phyloP scores from a whole-genome alignment of 2,329 filamentous ascomycete species.

The Fusarium newnesense region DNA sequence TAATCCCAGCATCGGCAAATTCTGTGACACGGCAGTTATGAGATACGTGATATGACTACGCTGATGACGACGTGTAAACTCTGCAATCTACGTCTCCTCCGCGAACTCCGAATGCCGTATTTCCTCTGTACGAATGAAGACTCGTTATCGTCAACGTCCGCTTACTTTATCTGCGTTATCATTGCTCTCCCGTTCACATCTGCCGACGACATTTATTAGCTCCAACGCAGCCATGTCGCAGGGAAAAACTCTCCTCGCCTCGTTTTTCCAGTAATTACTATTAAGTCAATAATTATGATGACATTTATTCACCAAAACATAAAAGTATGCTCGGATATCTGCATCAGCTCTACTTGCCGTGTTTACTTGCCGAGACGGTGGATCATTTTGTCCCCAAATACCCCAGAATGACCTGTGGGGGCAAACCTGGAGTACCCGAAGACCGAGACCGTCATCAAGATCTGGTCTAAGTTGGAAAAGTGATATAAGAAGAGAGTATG shows the following conservation, averaged over 20 bases:
- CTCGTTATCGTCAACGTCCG: neutral
- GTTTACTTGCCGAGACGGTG: conserved; percentile 31
- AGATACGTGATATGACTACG: neutral
- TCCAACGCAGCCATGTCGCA: conserved; percentile 22
- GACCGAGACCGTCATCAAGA: conserved; percentile 15
- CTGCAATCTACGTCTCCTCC: neutral
- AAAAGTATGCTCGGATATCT: rapidly evolving
- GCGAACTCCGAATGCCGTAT: neutral
- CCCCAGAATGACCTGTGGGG: conserved; percentile 29
- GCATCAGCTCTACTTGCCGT: conserved; percentile 27
- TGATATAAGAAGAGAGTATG: conserved; percentile 26
- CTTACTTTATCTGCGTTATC: conserved; percentile 3
- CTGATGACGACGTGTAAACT: neutral
- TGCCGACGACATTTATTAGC: conserved; percentile 29
- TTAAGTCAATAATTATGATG: neutral
- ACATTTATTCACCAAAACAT: neutral
- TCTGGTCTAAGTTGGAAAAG: conserved; percentile 20
- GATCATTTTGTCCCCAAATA: conserved; percentile 18
- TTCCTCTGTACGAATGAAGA: neutral
- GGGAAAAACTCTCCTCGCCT: conserved; percentile 28
- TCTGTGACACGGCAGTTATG: neutral
- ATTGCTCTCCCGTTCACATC: conserved; percentile 34
- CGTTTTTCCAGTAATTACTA: rapidly evolving
- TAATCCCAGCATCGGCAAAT: neutral
- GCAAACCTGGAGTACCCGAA: conserved; percentile 18